Conservation (phyloP, 257 asterid species). For the Primulina huaijiensis region DNA sequence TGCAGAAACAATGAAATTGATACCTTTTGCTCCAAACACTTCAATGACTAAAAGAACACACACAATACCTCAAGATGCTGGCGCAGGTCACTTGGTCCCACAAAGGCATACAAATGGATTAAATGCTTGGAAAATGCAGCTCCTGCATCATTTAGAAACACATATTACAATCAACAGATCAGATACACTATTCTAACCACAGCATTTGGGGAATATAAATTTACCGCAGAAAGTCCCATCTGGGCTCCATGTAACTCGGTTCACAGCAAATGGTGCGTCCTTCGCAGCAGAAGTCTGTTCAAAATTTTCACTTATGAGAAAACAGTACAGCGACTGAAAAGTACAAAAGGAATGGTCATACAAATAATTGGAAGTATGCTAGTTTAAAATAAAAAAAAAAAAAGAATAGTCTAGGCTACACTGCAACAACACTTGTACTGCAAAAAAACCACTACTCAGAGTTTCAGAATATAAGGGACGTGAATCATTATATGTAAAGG, state of each 20-base stretch:
- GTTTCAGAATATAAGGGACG: background rate
- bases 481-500: background rate
- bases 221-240: constrained; percentile 90
- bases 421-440: too few relatives aligned
- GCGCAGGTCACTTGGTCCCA: constrained; percentile 81
- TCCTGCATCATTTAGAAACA: constrained; percentile 54
- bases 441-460: too few relatives aligned
- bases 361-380: background rate
- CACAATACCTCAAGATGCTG: constrained; percentile 79
- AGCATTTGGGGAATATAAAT: constrained; percentile 23
- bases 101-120: constrained; percentile 77
- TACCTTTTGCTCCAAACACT: constrained; percentile 21
- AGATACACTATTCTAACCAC: constrained; percentile 6
- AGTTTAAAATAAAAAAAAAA: too few relatives aligned
- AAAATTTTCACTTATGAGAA: constrained; percentile 33
- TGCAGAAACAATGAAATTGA: constrained; percentile 36
- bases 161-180: constrained; percentile 23
- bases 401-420: too few relatives aligned
- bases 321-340: constrained; percentile 6
- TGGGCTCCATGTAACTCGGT: constrained; percentile 89
- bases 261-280: constrained; percentile 83
- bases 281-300: constrained; percentile 84
- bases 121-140: constrained; percentile 93
- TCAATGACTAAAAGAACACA: constrained; percentile 7
- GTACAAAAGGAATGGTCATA: background rate